Evolutionary conservation across 495 filamentous ascomycete species (phyloP).

Genomic region (Cetradonia linearis): DNA sequence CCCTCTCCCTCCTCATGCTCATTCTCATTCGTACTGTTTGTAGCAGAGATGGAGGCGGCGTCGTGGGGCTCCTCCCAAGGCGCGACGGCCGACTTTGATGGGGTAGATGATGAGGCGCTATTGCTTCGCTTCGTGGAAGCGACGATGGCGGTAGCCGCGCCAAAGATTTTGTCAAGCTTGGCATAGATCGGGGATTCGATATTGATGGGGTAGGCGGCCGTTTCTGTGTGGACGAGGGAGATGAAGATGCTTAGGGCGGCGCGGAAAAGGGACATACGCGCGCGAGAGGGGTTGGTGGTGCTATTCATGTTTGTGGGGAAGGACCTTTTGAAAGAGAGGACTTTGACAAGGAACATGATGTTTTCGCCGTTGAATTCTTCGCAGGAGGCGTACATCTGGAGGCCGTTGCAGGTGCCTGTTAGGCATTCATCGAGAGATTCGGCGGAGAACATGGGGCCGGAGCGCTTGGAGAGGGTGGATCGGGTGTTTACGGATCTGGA

Average conservation of each 20-base stretch:
- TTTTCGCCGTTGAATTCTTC: conserved; percentile 60
- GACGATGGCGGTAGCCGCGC: conserved; percentile 28
- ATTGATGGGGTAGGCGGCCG: conserved; percentile 55
- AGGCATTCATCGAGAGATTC: conserved; percentile 50
- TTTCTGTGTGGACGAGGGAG: conserved; percentile 43
- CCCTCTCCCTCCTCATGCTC: not conserved
- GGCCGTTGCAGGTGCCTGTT: conserved; percentile 36
- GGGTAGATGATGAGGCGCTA: conserved; percentile 3
- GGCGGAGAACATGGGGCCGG: conserved; percentile 42
- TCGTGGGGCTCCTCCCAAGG: conserved; percentile 21
- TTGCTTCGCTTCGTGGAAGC: conserved; percentile 6
- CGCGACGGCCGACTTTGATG: conserved; percentile 13
- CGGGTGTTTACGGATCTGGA: conserved; percentile 25
- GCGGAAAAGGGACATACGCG: conserved; percentile 36
- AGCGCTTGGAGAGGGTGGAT: conserved; percentile 27
- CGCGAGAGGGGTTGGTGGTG: conserved; percentile 26
- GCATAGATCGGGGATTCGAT: conserved; percentile 42
- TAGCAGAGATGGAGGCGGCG: not conserved
- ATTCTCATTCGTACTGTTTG: not conserved
- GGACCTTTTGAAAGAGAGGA: conserved; percentile 44
- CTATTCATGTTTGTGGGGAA: conserved; percentile 5
- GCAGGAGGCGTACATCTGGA: conserved; percentile 50
- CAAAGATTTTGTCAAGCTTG: conserved; percentile 42
- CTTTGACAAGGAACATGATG: conserved; percentile 51
- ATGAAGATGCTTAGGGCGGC: conserved; percentile 48